A percentile compares a stretch with the other conserved stretches of the same genome.
phyloP scores from a whole-genome alignment of 768 basidiomycete genomes.

The Gloeophyllum trabeum region DNA sequence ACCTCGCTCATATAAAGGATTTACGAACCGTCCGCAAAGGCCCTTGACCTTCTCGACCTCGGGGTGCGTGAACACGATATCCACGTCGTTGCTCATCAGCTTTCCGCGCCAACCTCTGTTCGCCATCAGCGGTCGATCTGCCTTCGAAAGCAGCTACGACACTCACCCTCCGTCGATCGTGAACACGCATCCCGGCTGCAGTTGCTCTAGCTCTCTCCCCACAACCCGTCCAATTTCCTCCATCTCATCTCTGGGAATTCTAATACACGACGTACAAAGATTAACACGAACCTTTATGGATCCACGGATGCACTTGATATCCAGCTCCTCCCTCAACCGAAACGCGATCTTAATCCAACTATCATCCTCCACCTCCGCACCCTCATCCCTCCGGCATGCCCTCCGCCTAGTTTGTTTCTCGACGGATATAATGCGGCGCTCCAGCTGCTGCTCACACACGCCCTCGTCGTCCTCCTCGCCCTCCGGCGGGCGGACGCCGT shows the following conservation, averaged over 20 bases:
- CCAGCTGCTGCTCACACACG: conserved; percentile 5
- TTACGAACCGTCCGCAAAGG: conserved; percentile 49
- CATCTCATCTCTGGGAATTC: conserved; percentile 68
- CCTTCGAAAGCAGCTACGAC: no score
- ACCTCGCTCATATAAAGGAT: conserved; percentile 47
- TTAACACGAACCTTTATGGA: no score
- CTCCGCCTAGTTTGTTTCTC: no score
- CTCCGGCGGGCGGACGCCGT: conserved; percentile 27
- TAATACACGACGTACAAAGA: no score
- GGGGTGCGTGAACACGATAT: conserved; percentile 78
- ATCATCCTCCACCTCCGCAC: conserved; percentile 19
- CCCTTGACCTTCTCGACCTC: conserved; percentile 44
- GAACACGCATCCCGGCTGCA: conserved; percentile 59
- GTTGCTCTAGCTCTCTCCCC: conserved; percentile 47
- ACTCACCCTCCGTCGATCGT: conserved; percentile 78
- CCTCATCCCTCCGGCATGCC: conserved; percentile 4
- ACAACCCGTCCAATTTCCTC: conserved; percentile 65
- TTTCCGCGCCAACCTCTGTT: conserved; percentile 86
- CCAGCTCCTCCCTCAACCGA: conserved; percentile 46
- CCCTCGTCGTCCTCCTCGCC: not conserved
- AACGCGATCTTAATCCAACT: conserved; percentile 45
- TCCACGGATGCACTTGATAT: conserved; percentile 29
- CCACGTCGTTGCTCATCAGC: conserved; percentile 70
- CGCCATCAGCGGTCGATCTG: no score
- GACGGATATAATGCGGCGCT: conserved; percentile 11